Percentiles rank a stretch among this genome's conserved stretches.
phyloP scores from a whole-genome alignment of 2,329 filamentous ascomycete genomes.

The Neodidymelliopsis sp. region DNA sequence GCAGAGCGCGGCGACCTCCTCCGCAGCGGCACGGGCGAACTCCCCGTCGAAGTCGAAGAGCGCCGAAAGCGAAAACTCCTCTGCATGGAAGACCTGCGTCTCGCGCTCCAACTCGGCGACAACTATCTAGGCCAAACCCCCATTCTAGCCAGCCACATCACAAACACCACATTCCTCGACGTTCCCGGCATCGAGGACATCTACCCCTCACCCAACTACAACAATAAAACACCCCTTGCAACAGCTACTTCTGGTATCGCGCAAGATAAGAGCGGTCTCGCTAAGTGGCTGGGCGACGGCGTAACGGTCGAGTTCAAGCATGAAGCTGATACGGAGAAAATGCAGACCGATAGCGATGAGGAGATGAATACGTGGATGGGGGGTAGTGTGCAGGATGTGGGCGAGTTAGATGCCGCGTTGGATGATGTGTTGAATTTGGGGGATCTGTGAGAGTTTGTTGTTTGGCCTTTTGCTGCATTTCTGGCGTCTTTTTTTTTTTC shows the following conservation, averaged over 20 bases:
- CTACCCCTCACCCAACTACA: constrained; percentile 14
- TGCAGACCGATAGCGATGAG: constrained; percentile 47
- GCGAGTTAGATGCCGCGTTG: constrained; percentile 44
- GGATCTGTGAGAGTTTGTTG: constrained; percentile 26
- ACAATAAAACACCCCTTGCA: constrained; percentile 5
- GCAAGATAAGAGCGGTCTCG: constrained; percentile 16
- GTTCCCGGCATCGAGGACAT: constrained; percentile 39
- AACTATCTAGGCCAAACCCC: constrained; percentile 80
- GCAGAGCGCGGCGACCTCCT: constrained; percentile 75
- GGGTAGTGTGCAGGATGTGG: constrained; percentile 40
- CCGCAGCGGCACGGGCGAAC: constrained; percentile 76
- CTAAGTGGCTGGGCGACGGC: constrained; percentile 14
- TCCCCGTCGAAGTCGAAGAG: constrained; percentile 82
- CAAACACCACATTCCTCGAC: constrained; percentile 72
- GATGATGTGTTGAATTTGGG: constrained; percentile 49
- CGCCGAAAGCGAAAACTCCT: constrained; percentile 75
- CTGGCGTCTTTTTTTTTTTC: too few species aligned
- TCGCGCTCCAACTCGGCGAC: constrained; percentile 79
- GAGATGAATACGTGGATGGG: constrained; percentile 51
- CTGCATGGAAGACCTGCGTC: constrained; percentile 77
- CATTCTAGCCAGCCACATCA: constrained; percentile 73
- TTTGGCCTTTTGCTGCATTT: too few species aligned
- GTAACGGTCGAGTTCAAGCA: constrained; percentile 5
- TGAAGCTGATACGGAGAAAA: constrained; percentile 31
- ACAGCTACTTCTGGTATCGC: constrained; percentile 35